Evolutionary conservation across 176 grass and related monocot genomes (phyloP).

Genomic region (Luzula sylvatica): DNA sequence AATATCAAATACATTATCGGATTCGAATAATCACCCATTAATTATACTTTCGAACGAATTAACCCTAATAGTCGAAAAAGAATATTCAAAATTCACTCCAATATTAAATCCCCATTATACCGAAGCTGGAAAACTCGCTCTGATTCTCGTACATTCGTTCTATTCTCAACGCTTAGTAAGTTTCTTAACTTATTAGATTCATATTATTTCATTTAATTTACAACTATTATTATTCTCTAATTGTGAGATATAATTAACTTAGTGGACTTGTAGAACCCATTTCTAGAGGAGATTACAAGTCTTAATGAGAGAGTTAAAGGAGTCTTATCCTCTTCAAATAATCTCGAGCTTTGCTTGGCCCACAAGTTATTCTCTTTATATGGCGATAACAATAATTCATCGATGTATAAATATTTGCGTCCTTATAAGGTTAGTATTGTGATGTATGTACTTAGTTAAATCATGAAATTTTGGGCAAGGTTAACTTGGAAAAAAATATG

Average conservation of each 20-base stretch:
- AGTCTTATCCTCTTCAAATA: conserved; percentile 49
- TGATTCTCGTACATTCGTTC: conserved; percentile 51
- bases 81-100: conserved; percentile 44
- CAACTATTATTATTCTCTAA: not conserved
- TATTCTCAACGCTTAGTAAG: conserved; percentile 76
- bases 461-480: conserved; percentile 11
- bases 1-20: conserved; percentile 34
- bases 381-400: conserved; percentile 26
- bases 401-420: conserved; percentile 36
- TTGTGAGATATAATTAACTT: conserved; percentile 27
- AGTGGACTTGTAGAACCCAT: conserved; percentile 45
- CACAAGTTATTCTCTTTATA: conserved; percentile 43
- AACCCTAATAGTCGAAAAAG: conserved; percentile 62
- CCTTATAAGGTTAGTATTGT: conserved; percentile 54
- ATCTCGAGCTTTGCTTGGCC: conserved; percentile 62
- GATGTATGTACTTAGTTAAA: not conserved
- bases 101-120: conserved; percentile 49
- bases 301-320: conserved; percentile 39
- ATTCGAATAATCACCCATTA: conserved; percentile 44
- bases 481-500: not conserved
- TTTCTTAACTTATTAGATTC: too few species aligned
- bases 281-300: conserved; percentile 34
- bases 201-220: too few species aligned
- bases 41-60: conserved; percentile 51
- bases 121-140: conserved; percentile 50